phyloP scores from a whole-genome alignment of 495 filamentous ascomycete species.

The Diplogelasinospora grovesii region DNA sequence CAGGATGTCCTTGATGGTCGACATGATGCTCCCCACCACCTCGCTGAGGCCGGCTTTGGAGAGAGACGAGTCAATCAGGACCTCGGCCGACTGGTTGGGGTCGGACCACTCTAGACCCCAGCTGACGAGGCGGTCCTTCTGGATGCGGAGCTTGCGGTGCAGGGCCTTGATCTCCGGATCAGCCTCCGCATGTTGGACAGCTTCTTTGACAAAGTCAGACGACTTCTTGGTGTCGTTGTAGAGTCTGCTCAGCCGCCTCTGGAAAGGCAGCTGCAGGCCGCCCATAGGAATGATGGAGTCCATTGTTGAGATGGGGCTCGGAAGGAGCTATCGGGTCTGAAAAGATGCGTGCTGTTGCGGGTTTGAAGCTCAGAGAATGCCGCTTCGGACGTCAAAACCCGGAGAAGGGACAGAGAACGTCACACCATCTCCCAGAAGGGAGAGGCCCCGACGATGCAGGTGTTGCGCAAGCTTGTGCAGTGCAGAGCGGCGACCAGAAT shows the following conservation, averaged over 20 bases:
- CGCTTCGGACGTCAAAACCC: too few species aligned
- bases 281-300: slow-evolving; percentile 41
- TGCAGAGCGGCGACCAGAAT: too few species aligned
- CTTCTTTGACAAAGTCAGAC: slow-evolving; percentile 73
- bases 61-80: slow-evolving; percentile 71
- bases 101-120: slow-evolving; percentile 94
- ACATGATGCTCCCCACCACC: slow-evolving; percentile 82
- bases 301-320: slow-evolving; percentile 25
- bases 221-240: slow-evolving; percentile 90
- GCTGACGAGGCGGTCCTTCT: slow-evolving; percentile 69
- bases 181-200: slow-evolving; percentile 49
- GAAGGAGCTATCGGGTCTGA: not conserved
- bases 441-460: too few species aligned
- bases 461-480: too few species aligned
- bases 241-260: slow-evolving; percentile 74
- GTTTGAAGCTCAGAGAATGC: too few species aligned
- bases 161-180: slow-evolving; percentile 50
- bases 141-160: slow-evolving; percentile 54
- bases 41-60: slow-evolving; percentile 79
- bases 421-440: too few species aligned
- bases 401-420: too few species aligned
- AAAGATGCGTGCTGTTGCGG: too few species aligned
- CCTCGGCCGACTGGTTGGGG: slow-evolving; percentile 53
- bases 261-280: slow-evolving; percentile 42
- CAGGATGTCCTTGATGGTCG: slow-evolving; percentile 78